phyloP scores from a whole-genome alignment of 2,329 filamentous ascomycete genomes.

The Trichophyton simii region DNA sequence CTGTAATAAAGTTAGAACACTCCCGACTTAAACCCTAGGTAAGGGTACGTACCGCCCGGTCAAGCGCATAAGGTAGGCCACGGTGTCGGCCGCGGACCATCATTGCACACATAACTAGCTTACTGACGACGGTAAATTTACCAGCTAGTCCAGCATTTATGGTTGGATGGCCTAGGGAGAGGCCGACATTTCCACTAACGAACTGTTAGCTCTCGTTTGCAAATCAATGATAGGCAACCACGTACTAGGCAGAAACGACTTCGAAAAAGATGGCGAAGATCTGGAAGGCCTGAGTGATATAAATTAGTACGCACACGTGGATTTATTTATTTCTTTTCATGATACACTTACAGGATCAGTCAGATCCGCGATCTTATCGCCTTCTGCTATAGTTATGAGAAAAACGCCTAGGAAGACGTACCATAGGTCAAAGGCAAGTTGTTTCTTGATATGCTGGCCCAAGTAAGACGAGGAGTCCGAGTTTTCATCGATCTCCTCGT shows the following conservation, averaged over 20 bases:
- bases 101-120: constrained; percentile 43
- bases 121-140: constrained; percentile 36
- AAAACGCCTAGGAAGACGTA: constrained; percentile 49
- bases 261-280: constrained; percentile 30
- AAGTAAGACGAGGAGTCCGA: constrained; percentile 30
- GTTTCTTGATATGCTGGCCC: constrained; percentile 47
- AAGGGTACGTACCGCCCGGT: constrained; percentile 25
- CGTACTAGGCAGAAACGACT: constrained; percentile 30
- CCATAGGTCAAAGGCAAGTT: constrained; percentile 55
- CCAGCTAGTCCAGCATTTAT: constrained; percentile 28
- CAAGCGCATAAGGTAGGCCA: constrained; percentile 44
- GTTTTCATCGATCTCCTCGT: constrained; percentile 16
- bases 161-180: constrained; percentile 23
- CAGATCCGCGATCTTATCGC: constrained; percentile 17
- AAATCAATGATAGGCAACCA: constrained; percentile 5
- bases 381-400: constrained; percentile 39
- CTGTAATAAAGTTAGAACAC: background rate
- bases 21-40: background rate
- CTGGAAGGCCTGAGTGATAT: constrained; percentile 9
- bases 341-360: constrained; percentile 17
- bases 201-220: constrained; percentile 5
- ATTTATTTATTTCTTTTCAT: background rate
- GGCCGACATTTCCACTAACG: constrained; percentile 24
- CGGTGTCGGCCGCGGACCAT: constrained; percentile 46
- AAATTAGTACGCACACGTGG: background rate